Percentiles rank a stretch among this genome's conserved stretches.
phyloP scores from a whole-genome alignment of 2,329 filamentous ascomycete genomes.

The Tolypocladium endophyticum region DNA sequence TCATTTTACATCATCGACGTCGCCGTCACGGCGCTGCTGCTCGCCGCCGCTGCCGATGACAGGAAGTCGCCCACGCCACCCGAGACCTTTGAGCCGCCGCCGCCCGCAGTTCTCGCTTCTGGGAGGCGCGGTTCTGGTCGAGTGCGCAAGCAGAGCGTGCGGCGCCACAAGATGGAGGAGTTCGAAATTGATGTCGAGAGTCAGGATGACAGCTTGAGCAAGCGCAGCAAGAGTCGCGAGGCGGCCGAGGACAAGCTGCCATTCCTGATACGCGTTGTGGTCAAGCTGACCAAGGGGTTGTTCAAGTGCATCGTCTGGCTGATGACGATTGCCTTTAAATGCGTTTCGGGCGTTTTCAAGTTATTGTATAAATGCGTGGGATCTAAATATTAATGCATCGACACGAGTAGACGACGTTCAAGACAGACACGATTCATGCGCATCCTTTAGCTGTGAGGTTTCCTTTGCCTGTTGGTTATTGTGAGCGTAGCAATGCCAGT shows the following conservation, averaged over 20 bases:
- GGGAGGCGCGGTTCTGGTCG: constrained; percentile 12
- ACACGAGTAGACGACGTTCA: neutral
- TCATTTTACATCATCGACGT: constrained; percentile 54
- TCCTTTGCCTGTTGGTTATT: neutral
- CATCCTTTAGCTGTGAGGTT: neutral
- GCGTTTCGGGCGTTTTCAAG: constrained; percentile 37
- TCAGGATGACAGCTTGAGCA: constrained; percentile 37
- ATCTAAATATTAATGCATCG: constrained; percentile 24
- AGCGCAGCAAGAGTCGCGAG: constrained; percentile 22
- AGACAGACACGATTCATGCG: neutral
- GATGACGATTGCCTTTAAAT: constrained; percentile 44
- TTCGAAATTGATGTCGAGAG: constrained; percentile 54
- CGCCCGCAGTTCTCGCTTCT: constrained; percentile 18
- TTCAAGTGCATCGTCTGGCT: constrained; percentile 51
- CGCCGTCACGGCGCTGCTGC: constrained; percentile 46
- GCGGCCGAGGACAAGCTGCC: constrained; percentile 38
- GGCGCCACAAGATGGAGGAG: constrained; percentile 37
- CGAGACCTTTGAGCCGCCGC: constrained; percentile 51
- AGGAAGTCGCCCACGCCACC: constrained; percentile 29
- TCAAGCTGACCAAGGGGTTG: constrained; percentile 39
- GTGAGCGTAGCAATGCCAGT: neutral
- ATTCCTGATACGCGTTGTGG: constrained; percentile 33
- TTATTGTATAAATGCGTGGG: constrained; percentile 40
- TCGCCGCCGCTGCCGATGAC: constrained; percentile 48
- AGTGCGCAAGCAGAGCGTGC: constrained; percentile 20